These are phyloP conservation scores for Pyricularia grisea DNA, from an alignment of 2,329 filamentous ascomycete species.

Conservation along the genomic window DNA sequence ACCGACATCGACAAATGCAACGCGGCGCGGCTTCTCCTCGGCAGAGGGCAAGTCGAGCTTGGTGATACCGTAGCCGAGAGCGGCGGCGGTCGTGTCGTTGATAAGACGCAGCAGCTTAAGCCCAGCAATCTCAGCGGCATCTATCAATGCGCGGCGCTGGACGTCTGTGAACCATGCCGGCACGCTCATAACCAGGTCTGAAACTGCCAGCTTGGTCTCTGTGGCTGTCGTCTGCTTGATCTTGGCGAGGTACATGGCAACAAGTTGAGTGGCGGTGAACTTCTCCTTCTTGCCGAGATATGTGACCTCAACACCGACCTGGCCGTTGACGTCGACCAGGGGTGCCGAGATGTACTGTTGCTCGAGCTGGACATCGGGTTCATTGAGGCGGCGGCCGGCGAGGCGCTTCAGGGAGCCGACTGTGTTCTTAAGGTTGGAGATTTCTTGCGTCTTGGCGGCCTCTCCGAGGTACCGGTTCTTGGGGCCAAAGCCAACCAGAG, in stretches of 20 bases:
- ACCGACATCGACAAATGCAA: slow-evolving; percentile 89
- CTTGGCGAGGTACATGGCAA: slow-evolving; percentile 93
- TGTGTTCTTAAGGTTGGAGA: slow-evolving; percentile 99
- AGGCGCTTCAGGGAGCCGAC: slow-evolving; percentile 88
- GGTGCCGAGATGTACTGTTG: slow-evolving; percentile 81
- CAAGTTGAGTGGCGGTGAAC: slow-evolving; percentile 89
- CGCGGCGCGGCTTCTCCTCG: slow-evolving; percentile 86
- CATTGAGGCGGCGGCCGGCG: slow-evolving; percentile 73
- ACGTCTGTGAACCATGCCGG: slow-evolving; percentile 96
- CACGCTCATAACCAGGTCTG: slow-evolving; percentile 87
- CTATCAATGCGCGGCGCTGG: slow-evolving; percentile 81
- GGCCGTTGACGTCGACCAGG: slow-evolving; percentile 83
- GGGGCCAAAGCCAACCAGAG: slow-evolving; percentile 88
- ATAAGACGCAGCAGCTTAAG: slow-evolving; percentile 89
- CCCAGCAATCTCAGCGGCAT: slow-evolving; percentile 87
- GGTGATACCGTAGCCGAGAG: slow-evolving; percentile 94
- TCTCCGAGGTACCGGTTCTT: slow-evolving; percentile 93
- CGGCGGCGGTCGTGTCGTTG: slow-evolving; percentile 95
- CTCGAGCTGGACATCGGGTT: slow-evolving; percentile 90
- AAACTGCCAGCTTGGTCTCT: slow-evolving; percentile 85
- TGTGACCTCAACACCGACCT: slow-evolving; percentile 87
- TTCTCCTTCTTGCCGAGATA: slow-evolving; percentile 93
- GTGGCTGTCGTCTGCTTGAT: slow-evolving; percentile 78
- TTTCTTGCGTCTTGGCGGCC: slow-evolving; percentile 95
- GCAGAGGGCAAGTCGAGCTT: slow-evolving; percentile 83